Evolutionary conservation across 2,329 filamentous ascomycete genomes (phyloP), one percentile per base, ranked within the genome.

Genomic region (Cladorrhinum sp.): DNA sequence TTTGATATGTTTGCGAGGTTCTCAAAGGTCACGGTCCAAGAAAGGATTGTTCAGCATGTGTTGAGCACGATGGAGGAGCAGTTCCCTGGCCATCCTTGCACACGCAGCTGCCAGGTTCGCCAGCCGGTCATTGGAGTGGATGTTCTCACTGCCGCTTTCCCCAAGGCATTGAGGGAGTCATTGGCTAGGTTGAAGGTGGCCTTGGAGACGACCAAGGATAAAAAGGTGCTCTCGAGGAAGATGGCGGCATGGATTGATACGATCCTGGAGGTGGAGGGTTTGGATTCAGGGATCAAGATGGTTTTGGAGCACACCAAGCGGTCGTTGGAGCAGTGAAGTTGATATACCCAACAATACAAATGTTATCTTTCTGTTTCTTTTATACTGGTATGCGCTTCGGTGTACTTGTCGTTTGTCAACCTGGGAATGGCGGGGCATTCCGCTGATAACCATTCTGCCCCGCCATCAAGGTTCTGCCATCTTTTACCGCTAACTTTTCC

Each of bases 1-100:
- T 98, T 95, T 74, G 79, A 89, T 69, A 83, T 96, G 76, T 89
- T 96, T 65, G 80, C 85, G 2, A 78, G 81, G 5, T 97, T 96
- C 73, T 78, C 81, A 20, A 77, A 84, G 46, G 78, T 92, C 28
- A 82, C 86, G 1, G 88, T 87, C 59, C 81, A 89, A 58, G 73
- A 77, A 10, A 87, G 77, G 69, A 85, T 97, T 46, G 76, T 93
- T 42, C 82, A 88, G 64, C 90, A 96, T 73, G 87, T 96, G 53
- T 75, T 95, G 48, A 81, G 84, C 52, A 78, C 78, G 46, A 83
- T 96, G 77, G 77, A 80, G 48, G 76, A 84, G 64, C 73, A 79
- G 33, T 85, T 83, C 65, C 84, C 90, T 2, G 78, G 81, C 50
- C 81, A 86, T 64, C 79, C 87, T 5, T 80, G 84, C 58, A 87